Conservation (phyloP, 768 basidiomycete genomes). For the Tubosaeta brunneosetosa region DNA sequence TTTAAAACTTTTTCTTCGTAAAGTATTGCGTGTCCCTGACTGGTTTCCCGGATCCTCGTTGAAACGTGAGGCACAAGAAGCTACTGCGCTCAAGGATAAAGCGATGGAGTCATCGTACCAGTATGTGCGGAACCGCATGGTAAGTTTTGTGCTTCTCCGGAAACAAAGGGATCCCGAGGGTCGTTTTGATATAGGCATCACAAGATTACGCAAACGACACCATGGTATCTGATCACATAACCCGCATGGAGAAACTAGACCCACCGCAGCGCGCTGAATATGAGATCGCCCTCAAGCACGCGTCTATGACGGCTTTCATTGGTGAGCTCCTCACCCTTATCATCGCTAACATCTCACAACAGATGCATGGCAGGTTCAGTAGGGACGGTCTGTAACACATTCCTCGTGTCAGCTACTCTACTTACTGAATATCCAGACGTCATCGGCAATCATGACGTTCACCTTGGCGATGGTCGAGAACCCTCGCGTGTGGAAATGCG, state of each 20-base stretch:
- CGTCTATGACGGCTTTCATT: conserved; percentile 7
- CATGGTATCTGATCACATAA: conserved; percentile 13
- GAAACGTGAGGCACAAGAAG: conserved; percentile 27
- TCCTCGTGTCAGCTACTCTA: background rate
- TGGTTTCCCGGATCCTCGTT: conserved; percentile 40
- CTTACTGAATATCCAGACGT: conserved; percentile 6
- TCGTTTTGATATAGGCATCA: background rate
- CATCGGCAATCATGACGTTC: background rate
- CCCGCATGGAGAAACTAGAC: conserved; percentile 15
- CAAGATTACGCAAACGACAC: background rate
- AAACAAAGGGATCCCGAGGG: background rate
- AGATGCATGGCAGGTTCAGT: background rate
- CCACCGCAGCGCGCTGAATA: conserved; percentile 1
- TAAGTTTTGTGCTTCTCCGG: background rate
- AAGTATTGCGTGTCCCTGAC: conserved; percentile 15
- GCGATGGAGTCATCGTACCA: conserved; percentile 21
- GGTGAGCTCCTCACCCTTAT: conserved; percentile 1
- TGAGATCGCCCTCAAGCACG: conserved; percentile 3
- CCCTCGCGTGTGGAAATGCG: conserved; percentile 9
- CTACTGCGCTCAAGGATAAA: background rate
- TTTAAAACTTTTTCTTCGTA: background rate
- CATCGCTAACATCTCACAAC: background rate
- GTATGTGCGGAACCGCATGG: conserved; percentile 27
- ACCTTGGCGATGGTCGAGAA: conserved; percentile 12
- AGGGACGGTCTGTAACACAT: conserved; percentile 5